phyloP scores from a whole-genome alignment of 768 basidiomycete genomes.

The Tremella fuciformis region DNA sequence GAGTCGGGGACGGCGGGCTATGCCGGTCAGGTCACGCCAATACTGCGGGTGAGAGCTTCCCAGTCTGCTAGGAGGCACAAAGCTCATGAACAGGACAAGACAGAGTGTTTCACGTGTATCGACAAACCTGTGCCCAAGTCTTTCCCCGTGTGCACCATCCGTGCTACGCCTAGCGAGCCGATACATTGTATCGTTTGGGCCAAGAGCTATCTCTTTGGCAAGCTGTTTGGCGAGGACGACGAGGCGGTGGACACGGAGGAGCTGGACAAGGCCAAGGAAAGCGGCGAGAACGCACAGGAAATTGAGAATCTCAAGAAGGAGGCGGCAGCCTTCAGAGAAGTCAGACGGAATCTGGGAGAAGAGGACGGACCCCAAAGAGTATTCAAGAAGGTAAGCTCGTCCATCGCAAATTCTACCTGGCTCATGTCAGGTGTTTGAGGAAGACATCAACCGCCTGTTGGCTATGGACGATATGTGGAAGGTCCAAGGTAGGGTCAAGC shows the following conservation, averaged over 20 bases:
- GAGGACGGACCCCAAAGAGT: slow-evolving; percentile 64
- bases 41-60: slow-evolving; percentile 65
- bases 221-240: slow-evolving; percentile 86
- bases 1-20: slow-evolving; percentile 98
- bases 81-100: slow-evolving; percentile 62
- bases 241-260: slow-evolving; percentile 70
- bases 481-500: slow-evolving; percentile 66
- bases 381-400: slow-evolving; percentile 95
- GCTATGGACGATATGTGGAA: slow-evolving; percentile 98
- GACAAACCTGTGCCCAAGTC: slow-evolving; percentile 88
- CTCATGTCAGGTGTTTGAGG: slow-evolving; percentile 72
- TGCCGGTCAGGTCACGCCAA: slow-evolving; percentile 91
- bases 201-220: slow-evolving; percentile 90
- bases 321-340: slow-evolving; percentile 78
- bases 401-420: not conserved
- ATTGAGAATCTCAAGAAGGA: slow-evolving; percentile 86
- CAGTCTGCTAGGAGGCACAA: slow-evolving; percentile 3
- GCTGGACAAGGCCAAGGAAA: slow-evolving; percentile 84
- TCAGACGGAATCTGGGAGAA: slow-evolving; percentile 65
- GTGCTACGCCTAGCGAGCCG: slow-evolving; percentile 92
- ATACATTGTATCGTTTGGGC: slow-evolving; percentile 99
- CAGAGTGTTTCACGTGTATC: slow-evolving; percentile 96
- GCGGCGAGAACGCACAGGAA: slow-evolving; percentile 92
- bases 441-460: slow-evolving; percentile 82
- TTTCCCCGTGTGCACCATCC: slow-evolving; percentile 96